Conservation (phyloP, 2,329 filamentous ascomycete species). For the Fonsecaea pedrosoi region DNA sequence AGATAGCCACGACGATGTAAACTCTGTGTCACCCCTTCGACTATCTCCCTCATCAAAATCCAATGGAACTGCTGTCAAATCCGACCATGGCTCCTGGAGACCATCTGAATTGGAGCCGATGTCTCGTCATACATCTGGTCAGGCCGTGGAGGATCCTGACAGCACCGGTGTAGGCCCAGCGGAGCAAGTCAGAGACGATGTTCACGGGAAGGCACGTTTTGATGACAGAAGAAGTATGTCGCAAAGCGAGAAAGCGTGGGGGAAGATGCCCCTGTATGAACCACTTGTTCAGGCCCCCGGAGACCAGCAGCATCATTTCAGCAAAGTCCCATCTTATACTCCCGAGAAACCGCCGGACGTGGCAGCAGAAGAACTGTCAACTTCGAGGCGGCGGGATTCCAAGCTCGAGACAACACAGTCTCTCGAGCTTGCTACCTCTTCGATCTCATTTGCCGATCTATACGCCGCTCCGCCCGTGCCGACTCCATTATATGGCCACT, state of each 20-base stretch:
- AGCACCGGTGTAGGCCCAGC: too few species aligned
- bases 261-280: not conserved
- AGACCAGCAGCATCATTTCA: not conserved
- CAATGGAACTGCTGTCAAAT: not conserved
- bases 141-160: not conserved
- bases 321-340: not conserved
- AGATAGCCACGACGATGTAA: not conserved
- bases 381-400: not conserved
- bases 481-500: not conserved
- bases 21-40: not conserved
- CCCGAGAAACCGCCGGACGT: not conserved
- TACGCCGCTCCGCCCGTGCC: not conserved
- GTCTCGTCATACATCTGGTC: not conserved
- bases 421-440: not conserved
- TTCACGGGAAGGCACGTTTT: not conserved
- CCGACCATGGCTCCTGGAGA: not conserved
- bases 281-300: not conserved
- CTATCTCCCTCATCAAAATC: not conserved
- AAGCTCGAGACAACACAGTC: not conserved
- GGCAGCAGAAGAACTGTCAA: not conserved
- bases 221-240: not conserved
- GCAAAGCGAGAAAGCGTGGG: not conserved
- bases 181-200: not conserved
- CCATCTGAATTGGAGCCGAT: not conserved
- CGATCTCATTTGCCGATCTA: not conserved